A percentile compares a stretch with the other conserved stretches of the same genome.
Conservation (phyloP, 805 yeast species). For the Ogataea paradorogensis region DNA sequence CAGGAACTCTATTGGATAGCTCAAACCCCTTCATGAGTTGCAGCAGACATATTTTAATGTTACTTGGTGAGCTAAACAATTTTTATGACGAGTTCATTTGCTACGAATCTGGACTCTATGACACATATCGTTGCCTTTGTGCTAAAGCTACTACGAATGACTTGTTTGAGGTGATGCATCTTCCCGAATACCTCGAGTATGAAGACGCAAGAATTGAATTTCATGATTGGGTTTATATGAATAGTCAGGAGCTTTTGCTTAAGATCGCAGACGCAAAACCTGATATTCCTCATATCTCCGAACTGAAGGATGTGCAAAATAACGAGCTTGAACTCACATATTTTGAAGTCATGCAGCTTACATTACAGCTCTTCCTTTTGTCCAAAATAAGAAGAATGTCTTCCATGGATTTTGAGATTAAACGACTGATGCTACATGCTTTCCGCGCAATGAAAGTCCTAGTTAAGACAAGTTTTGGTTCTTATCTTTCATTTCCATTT, state of each 20-base stretch:
- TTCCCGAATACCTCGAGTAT: conserved; percentile 15
- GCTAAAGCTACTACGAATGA: conserved; percentile 4
- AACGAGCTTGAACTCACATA: conserved; percentile 16
- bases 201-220: conserved; percentile 19
- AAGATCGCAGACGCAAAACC: conserved; percentile 18
- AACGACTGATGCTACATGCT: conserved; percentile 19
- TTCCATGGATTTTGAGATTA: conserved; percentile 24
- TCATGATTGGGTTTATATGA: conserved; percentile 27
- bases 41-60: conserved; percentile 19
- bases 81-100: conserved; percentile 12
- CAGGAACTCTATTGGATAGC: background rate
- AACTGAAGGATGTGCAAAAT: conserved; percentile 5
- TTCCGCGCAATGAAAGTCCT: conserved; percentile 19
- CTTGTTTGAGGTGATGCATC: conserved; percentile 9
- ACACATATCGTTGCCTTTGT: conserved; percentile 1
- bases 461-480: conserved; percentile 9
- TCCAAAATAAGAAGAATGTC: conserved; percentile 21
- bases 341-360: conserved; percentile 23
- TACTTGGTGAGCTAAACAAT: conserved; percentile 21
- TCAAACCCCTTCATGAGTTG: conserved; percentile 19
- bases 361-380: conserved; percentile 18
- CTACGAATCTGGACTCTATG: conserved; percentile 4
- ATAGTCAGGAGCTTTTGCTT: conserved; percentile 11
- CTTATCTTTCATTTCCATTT: conserved; percentile 23
- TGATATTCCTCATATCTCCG: conserved; percentile 7